Evolutionary conservation across 257 asterid species (phyloP).

Genomic region (Jacaranda copaia): DNA sequence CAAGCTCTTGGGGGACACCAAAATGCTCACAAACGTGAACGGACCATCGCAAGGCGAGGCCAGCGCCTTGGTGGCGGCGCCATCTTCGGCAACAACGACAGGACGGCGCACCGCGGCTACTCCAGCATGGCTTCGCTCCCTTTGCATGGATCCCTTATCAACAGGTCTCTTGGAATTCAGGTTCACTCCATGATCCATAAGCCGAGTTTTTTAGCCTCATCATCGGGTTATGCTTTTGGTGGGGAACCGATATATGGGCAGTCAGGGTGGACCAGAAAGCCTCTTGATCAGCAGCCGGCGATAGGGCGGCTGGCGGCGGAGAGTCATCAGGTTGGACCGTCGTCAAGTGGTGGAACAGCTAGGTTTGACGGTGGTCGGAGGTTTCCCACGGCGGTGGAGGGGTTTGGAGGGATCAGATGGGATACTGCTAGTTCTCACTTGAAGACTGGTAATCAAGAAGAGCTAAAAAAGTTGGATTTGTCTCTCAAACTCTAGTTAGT

Average conservation of each 20-base stretch:
- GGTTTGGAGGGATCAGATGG: constrained; percentile 53
- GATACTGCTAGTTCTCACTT: constrained; percentile 35
- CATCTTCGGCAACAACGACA: constrained; percentile 20
- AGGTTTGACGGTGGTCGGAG: constrained; percentile 54
- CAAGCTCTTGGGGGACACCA: constrained; percentile 96
- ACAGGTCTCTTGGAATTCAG: constrained; percentile 65
- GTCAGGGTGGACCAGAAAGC: constrained; percentile 52
- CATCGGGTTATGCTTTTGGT: constrained; percentile 10
- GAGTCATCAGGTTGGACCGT: constrained; percentile 37
- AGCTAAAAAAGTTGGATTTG: constrained; percentile 69
- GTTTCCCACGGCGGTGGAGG: constrained; percentile 43
- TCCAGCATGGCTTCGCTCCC: constrained; percentile 69
- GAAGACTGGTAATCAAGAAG: constrained; percentile 51
- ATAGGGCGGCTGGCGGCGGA: constrained; percentile 54
- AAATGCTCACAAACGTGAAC: constrained; percentile 82
- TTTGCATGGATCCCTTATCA: constrained; percentile 58
- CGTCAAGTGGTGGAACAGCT: constrained; percentile 54
- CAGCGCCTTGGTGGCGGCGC: constrained; percentile 33
- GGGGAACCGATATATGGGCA: constrained; percentile 44
- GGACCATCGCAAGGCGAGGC: constrained; percentile 67
- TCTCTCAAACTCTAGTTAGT: constrained; percentile 68
- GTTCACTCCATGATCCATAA: constrained; percentile 78
- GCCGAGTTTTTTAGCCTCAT: constrained; percentile 29
- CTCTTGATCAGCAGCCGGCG: constrained; percentile 60
- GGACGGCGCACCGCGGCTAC: constrained; percentile 35